A percentile compares a stretch with the other conserved stretches of the same genome.
Conservation (phyloP, 176 grass and related monocot genomes). For the Musa itinerans region DNA sequence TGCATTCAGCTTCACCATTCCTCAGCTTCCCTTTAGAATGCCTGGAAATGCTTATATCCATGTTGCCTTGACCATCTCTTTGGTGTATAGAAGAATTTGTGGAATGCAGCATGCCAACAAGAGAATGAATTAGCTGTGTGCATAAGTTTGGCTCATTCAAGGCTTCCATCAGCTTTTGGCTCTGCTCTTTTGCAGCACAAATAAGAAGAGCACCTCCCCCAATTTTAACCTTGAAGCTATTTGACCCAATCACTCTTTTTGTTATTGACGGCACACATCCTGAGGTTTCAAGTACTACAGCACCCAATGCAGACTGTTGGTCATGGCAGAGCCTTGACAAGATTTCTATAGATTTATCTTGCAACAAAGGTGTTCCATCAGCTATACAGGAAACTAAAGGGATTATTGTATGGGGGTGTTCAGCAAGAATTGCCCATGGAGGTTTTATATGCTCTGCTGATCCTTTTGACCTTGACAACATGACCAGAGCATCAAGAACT, state of each 20-base stretch:
- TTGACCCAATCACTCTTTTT: conserved; percentile 53
- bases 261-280: conserved; percentile 70
- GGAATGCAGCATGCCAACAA: conserved; percentile 85
- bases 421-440: conserved; percentile 87
- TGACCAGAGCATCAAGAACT: conserved; percentile 86
- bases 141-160: conserved; percentile 60
- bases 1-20: conserved; percentile 43
- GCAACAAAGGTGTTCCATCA: conserved; percentile 68
- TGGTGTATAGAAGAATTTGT: conserved; percentile 50
- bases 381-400: conserved; percentile 89
- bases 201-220: conserved; percentile 85
- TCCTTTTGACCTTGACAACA: conserved; percentile 80
- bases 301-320: conserved; percentile 73
- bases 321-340: conserved; percentile 69
- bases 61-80: conserved; percentile 45
- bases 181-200: conserved; percentile 78
- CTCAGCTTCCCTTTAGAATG: conserved; percentile 51
- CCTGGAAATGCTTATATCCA: conserved; percentile 84
- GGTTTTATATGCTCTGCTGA: conserved; percentile 64
- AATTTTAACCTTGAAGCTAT: conserved; percentile 71
- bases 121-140: conserved; percentile 69
- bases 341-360: conserved; percentile 98
- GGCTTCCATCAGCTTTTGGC: conserved; percentile 69
- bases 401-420: conserved; percentile 90
- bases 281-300: conserved; percentile 66